Percentiles rank a stretch among this genome's conserved stretches.
These are phyloP conservation scores for Dryadomyces quercus-mongolicae DNA, from an alignment of 2,329 filamentous ascomycete genomes.

Conservation along the genomic window DNA sequence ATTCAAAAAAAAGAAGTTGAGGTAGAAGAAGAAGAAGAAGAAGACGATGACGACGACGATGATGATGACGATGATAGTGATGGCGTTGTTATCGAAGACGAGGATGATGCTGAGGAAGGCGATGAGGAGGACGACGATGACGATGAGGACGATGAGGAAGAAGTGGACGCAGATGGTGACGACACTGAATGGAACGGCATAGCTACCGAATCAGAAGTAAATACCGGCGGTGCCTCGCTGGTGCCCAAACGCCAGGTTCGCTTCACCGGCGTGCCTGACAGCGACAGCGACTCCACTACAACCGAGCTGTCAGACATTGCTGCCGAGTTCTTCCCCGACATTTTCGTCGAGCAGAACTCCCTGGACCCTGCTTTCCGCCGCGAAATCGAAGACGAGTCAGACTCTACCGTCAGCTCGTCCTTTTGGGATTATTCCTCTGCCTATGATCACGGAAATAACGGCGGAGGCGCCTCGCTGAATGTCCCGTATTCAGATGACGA, in stretches of 20 bases:
- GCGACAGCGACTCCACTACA: conserved; percentile 51
- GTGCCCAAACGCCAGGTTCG: conserved; percentile 54
- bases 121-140: conserved; percentile 26
- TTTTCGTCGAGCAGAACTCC: conserved; percentile 64
- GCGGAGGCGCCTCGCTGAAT: background rate
- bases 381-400: conserved; percentile 57
- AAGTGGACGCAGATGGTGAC: conserved; percentile 24
- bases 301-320: conserved; percentile 47
- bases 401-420: conserved; percentile 43
- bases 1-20: conserved; percentile 23
- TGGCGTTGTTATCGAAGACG: conserved; percentile 26
- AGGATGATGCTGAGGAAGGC: conserved; percentile 25
- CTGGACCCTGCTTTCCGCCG: conserved; percentile 61
- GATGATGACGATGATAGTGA: conserved; percentile 25
- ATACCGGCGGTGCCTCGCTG: conserved; percentile 13
- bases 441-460: conserved; percentile 17
- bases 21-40: conserved; percentile 24
- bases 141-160: conserved; percentile 24
- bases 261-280: conserved; percentile 55
- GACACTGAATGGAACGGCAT: conserved; percentile 30
- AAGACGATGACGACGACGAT: conserved; percentile 18
- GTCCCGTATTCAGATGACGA: conserved; percentile 20
- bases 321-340: conserved; percentile 60
- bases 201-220: conserved; percentile 24
- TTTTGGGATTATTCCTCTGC: conserved; percentile 51